Evolutionary conservation across 116 monocot genomes (phyloP).

Genomic region (Zostera marina): DNA sequence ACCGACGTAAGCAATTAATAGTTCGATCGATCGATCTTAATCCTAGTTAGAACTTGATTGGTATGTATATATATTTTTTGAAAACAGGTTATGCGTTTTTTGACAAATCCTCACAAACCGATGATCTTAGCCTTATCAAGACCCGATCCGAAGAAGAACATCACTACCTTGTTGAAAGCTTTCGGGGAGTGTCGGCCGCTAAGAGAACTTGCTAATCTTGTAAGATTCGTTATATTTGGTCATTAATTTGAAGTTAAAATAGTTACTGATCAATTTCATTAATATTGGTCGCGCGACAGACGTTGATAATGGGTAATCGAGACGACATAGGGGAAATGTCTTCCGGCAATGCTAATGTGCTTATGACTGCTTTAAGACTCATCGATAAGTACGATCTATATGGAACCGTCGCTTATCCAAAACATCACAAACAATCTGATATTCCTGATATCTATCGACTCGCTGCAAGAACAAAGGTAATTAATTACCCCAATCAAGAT

Average conservation of each 20-base stretch:
- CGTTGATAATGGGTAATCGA: conserved; percentile 94
- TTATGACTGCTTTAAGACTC: conserved; percentile 65
- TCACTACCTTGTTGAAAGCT: conserved; percentile 86
- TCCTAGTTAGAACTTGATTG: no score
- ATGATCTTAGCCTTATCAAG: conserved; percentile 97
- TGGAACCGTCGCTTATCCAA: conserved; percentile 95
- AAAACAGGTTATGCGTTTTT: conserved; percentile 94
- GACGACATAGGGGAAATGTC: conserved; percentile 90
- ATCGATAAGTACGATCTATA: conserved; percentile 96
- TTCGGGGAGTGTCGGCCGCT: conserved; percentile 92
- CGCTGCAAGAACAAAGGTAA: conserved; percentile 96
- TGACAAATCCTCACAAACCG: conserved; percentile 91
- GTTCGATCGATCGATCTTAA: no score
- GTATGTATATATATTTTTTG: no score
- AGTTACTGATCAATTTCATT: neutral
- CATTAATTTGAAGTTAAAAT: no score
- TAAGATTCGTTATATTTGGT: no score
- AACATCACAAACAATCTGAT: conserved; percentile 91
- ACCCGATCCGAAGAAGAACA: conserved; percentile 95
- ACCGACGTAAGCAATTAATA: conserved; percentile 30
- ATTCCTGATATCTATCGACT: conserved; percentile 93
- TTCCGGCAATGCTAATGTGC: conserved; percentile 48
- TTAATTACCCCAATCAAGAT: neutral
- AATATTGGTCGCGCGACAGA: conserved; percentile 22
- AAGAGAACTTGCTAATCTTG: conserved; percentile 92